Evolutionary conservation across 1,139 yeast species (phyloP).

Genomic region (Tardiomyces blankii): DNA sequence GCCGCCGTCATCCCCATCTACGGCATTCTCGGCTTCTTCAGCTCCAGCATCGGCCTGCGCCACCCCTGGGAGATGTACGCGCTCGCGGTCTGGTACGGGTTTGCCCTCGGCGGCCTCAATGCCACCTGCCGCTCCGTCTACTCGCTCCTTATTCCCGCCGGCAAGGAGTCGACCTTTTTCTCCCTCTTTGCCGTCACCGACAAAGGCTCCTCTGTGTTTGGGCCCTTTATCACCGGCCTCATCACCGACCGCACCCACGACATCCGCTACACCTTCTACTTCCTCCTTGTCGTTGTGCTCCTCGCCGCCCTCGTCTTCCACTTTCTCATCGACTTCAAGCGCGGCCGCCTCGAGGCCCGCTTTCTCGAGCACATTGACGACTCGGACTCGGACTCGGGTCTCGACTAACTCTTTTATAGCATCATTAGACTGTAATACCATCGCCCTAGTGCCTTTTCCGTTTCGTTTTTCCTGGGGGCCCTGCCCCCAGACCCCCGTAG

Average conservation of each 20-base stretch:
- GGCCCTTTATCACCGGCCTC: conserved; percentile 55
- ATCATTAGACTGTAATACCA: too few species aligned
- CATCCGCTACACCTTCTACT: conserved; percentile 55
- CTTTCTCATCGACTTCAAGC: conserved; percentile 35
- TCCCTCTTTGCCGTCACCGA: conserved; percentile 63
- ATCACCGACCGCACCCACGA: conserved; percentile 59
- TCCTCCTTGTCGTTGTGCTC: conserved; percentile 40
- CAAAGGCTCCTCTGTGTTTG: conserved; percentile 60
- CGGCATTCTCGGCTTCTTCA: conserved; percentile 50
- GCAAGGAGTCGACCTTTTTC: conserved; percentile 59
- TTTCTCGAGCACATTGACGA: not conserved
- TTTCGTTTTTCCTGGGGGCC: too few species aligned
- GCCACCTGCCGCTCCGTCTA: conserved; percentile 55
- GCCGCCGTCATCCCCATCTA: conserved; percentile 54
- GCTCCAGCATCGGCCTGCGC: conserved; percentile 39
- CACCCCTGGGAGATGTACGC: conserved; percentile 54
- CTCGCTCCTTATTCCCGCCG: conserved; percentile 53
- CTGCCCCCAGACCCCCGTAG: too few species aligned
- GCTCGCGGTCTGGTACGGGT: conserved; percentile 59
- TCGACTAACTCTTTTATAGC: too few species aligned
- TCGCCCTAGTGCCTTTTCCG: too few species aligned
- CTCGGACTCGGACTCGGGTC: too few species aligned
- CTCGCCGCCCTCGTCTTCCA: conserved; percentile 42
- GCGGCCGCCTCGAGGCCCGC: conserved; percentile 35
- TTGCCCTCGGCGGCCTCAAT: conserved; percentile 55